These are phyloP conservation scores for Coemansia aciculifera DNA, from an alignment of 192 early-diverging fungal genomes.

Conservation along the genomic window DNA sequence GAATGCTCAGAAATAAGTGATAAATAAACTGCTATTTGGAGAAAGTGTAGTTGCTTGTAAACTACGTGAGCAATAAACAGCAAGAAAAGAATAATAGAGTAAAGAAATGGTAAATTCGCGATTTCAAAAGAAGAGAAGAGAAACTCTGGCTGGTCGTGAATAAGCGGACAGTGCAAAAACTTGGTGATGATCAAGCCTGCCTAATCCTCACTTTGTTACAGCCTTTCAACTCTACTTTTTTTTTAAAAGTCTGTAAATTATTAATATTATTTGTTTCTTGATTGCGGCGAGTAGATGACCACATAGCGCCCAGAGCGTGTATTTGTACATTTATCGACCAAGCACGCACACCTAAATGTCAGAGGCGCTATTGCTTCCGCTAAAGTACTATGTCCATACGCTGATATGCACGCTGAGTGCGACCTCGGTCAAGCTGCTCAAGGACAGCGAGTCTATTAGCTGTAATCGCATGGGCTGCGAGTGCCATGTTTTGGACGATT, in stretches of 20 bases:
- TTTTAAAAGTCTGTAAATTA: too few species aligned
- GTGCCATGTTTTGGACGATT: slow-evolving; percentile 51
- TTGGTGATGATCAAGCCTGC: too few species aligned
- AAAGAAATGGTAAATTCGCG: background rate
- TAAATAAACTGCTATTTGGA: slow-evolving; percentile 6
- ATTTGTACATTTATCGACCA: background rate
- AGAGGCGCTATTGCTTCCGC: slow-evolving; percentile 21
- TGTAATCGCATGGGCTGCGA: slow-evolving; percentile 58
- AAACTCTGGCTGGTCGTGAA: background rate
- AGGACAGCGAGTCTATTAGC: slow-evolving; percentile 22
- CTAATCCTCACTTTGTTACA: too few species aligned
- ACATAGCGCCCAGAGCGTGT: background rate
- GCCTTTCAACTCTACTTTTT: background rate
- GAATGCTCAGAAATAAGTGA: slow-evolving; percentile 4
- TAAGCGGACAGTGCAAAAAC: background rate
- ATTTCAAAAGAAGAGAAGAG: slow-evolving; percentile 6
- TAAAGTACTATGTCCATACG: slow-evolving; percentile 37
- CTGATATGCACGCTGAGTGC: slow-evolving; percentile 56
- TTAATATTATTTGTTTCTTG: background rate
- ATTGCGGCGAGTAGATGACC: background rate
- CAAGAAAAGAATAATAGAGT: background rate
- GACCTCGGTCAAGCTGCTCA: slow-evolving; percentile 30
- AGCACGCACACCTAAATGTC: slow-evolving; percentile 3
- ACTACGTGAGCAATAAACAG: slow-evolving; percentile 7
- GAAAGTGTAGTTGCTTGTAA: background rate